Conservation (phyloP, 2,329 filamentous ascomycete species). For the Juglanconis oblonga region DNA sequence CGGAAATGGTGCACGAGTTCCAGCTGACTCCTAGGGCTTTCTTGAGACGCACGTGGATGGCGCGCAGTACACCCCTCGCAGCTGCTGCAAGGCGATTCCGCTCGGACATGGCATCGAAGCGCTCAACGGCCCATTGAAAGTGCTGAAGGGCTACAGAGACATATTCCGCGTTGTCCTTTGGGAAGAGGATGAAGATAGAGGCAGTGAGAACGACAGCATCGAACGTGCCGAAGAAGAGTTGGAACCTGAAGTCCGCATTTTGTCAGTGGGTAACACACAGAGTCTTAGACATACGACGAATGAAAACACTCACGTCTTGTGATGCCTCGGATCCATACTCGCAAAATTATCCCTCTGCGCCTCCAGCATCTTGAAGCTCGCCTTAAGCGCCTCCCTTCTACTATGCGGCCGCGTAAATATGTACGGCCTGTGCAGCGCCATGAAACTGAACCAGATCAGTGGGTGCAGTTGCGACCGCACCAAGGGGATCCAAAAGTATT, state of each 20-base stretch:
- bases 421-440: conserved; percentile 61
- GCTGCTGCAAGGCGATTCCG: conserved; percentile 52
- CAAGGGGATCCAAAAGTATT: conserved; percentile 50
- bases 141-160: conserved; percentile 49
- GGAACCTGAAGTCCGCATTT: conserved; percentile 35
- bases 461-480: conserved; percentile 47
- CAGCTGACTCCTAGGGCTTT: conserved; percentile 40
- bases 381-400: conserved; percentile 53
- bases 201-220: conserved; percentile 61
- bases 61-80: conserved; percentile 53
- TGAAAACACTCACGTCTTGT: conserved; percentile 36
- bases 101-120: conserved; percentile 54
- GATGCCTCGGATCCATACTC: conserved; percentile 48
- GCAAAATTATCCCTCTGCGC: conserved; percentile 51
- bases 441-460: conserved; percentile 49
- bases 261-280: not conserved
- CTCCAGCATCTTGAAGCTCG: conserved; percentile 53
- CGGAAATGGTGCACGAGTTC: not conserved
- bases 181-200: conserved; percentile 60
- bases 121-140: conserved; percentile 57
- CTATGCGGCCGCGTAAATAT: conserved; percentile 55
- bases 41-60: conserved; percentile 52
- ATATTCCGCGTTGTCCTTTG: conserved; percentile 50
- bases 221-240: conserved; percentile 61
- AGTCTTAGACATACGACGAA: not conserved